phyloP scores from a whole-genome alignment of 169 alveolate species.

The Eimeria acervulina region DNA sequence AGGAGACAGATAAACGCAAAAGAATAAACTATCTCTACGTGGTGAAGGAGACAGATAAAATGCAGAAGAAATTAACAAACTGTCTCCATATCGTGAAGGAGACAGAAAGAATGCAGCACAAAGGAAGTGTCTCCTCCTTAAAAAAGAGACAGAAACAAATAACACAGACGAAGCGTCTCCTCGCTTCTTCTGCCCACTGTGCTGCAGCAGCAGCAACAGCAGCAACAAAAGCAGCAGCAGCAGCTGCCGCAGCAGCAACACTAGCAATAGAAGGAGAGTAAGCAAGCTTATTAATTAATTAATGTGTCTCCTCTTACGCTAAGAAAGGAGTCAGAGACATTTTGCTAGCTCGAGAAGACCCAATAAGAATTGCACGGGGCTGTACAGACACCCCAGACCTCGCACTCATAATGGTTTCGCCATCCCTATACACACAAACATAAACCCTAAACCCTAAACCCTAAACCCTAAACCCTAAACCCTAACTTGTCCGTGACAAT shows the following conservation, averaged over 20 bases:
- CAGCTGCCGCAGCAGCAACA: not conserved
- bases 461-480: constrained; percentile 48
- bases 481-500: not conserved
- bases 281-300: not conserved
- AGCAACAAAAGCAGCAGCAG: not conserved
- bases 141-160: too few relatives aligned
- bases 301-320: not conserved
- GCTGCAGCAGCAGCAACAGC: not conserved
- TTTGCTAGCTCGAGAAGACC: constrained; percentile 2
- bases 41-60: too few relatives aligned
- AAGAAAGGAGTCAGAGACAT: not conserved
- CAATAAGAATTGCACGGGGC: not conserved
- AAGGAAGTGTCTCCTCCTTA: too few relatives aligned
- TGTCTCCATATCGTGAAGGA: too few relatives aligned
- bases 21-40: too few relatives aligned
- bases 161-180: too few relatives aligned
- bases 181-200: not conserved
- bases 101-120: too few relatives aligned
- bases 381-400: constrained; percentile 55
- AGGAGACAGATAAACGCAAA: too few relatives aligned
- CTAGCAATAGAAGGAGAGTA: not conserved
- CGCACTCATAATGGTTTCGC: constrained; percentile 2
- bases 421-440: not conserved
- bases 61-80: too few relatives aligned
- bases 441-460: constrained; percentile 25